Conservation (phyloP, 345 rosid genomes). For the Hevea brasiliensis region DNA sequence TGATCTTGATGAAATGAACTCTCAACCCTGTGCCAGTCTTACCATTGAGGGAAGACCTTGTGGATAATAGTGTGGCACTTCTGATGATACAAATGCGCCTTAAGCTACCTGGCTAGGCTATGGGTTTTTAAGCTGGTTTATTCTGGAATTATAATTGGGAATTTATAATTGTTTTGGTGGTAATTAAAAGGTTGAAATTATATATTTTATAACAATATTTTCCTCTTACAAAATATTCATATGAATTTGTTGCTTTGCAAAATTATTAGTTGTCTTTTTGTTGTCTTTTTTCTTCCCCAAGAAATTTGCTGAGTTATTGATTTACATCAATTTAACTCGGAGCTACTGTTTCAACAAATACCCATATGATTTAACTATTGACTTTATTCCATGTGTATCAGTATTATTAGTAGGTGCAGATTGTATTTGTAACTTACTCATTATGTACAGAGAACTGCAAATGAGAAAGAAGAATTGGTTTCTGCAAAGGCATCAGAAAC, state of each 20-base stretch:
- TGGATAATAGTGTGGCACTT: neutral
- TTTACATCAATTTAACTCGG: neutral
- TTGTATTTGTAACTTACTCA: neutral
- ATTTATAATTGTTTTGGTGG: neutral
- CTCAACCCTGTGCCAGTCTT: neutral
- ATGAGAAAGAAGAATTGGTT: conserved; percentile 51
- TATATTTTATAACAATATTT: neutral
- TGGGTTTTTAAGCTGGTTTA: neutral
- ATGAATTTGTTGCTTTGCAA: neutral
- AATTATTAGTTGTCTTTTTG: neutral
- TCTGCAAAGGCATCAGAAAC: conserved; percentile 57
- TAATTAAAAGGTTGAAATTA: neutral
- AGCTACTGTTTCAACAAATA: neutral
- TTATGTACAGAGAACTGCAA: conserved; percentile 45
- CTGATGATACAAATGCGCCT: neutral
- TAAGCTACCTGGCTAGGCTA: neutral
- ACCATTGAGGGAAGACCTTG: neutral
- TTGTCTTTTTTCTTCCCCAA: neutral
- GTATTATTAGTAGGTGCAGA: neutral
- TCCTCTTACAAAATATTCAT: neutral
- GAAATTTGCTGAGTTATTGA: too few relatives aligned
- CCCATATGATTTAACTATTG: too few relatives aligned
- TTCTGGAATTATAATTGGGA: neutral
- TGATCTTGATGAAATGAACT: neutral
- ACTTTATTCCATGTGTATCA: too few relatives aligned